Percentiles rank a stretch among this genome's conserved stretches.
phyloP scores from a whole-genome alignment of 176 grass and related monocot species.

The Poa annua region DNA sequence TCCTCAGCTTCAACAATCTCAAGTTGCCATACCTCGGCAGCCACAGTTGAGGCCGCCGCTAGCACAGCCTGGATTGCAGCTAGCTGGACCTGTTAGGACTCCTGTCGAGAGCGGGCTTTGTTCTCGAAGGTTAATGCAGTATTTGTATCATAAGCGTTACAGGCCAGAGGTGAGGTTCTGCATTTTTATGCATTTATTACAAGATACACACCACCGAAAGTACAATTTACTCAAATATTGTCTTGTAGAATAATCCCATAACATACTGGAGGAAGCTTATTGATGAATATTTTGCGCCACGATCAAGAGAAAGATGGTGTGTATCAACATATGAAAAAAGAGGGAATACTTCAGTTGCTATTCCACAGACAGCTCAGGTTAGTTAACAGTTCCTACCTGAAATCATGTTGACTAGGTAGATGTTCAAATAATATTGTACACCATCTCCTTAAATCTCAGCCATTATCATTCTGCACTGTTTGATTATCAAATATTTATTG shows the following conservation, averaged over 20 bases:
- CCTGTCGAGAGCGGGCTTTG: slow-evolving; percentile 74
- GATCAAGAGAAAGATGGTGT: slow-evolving; percentile 93
- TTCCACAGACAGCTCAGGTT: slow-evolving; percentile 72
- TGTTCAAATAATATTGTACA: slow-evolving; percentile 31
- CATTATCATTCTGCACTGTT: slow-evolving; percentile 9
- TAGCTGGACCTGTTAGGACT: slow-evolving; percentile 58
- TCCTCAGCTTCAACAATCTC: slow-evolving; percentile 69
- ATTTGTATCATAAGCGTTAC: slow-evolving; percentile 91
- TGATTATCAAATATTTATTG: not conserved
- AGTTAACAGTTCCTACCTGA: slow-evolving; percentile 36
- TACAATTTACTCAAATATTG: slow-evolving; percentile 30
- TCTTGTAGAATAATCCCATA: slow-evolving; percentile 83
- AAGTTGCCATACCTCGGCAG: slow-evolving; percentile 55
- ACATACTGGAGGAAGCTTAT: slow-evolving; percentile 95
- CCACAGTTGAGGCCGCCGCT: slow-evolving; percentile 69
- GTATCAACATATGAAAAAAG: slow-evolving; percentile 88
- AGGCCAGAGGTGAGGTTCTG: slow-evolving; percentile 63
- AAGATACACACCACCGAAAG: slow-evolving; percentile 24
- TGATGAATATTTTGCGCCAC: slow-evolving; percentile 87
- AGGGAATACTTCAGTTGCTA: slow-evolving; percentile 69
- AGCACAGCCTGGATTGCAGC: slow-evolving; percentile 61
- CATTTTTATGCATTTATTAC: slow-evolving; percentile 18
- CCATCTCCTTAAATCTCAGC: not conserved
- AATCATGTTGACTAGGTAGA: slow-evolving; percentile 16
- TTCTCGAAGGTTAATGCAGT: slow-evolving; percentile 90